Evolutionary conservation across 2,329 filamentous ascomycete genomes (phyloP), one percentile per base, ranked within the genome.

Genomic region (Aspergillus unguis): DNA sequence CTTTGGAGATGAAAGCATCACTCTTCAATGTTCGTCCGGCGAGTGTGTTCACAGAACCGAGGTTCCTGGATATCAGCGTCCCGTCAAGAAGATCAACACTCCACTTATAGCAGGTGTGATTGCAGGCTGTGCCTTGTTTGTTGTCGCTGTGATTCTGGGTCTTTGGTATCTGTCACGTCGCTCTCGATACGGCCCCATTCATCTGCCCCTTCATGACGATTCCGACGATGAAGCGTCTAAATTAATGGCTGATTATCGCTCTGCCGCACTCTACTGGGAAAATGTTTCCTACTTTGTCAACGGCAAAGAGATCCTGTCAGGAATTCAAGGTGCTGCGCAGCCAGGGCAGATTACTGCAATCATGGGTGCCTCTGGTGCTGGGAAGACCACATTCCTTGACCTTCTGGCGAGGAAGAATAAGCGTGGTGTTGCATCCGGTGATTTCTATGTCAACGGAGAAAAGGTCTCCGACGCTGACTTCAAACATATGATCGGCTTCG

Each of bases 371-470:
- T 99, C 94, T 0, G 94, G 94, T 29, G 95, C 94, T 38, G 94
- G 94, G 54, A 99, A 99, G 75, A 99, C 94, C 0, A 96, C 91
- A 0, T 97, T 99, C 71, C 77, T 99, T 41, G 94, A 99, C 67
- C 96, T 99, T 54, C 78, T 99, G 43, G 94, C 94, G 6, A 85
- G 92, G 58, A 99, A 97, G 79, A 97, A 97, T 73, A 99, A 99
- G 75, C 85, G 91, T 32, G 95, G 94, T 36, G 71, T 79, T 2
- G 83, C 88, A 0, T 76, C 80, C 6, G 95, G 95, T 23, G 83
- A 92, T 54, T 95, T 96, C 64, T 94, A 87, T 64, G 85, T 99
- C 65, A 97, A 97, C 61, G 95, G 94, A 32, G 90, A 97, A 70
- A 92, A 89, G 69, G 85, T 97, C 35, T 79, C 78, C 31, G 90